Base-by-base conservation (phyloP, 768 basidiomycete species). In the Cystobasidium tubakii region DNA sequence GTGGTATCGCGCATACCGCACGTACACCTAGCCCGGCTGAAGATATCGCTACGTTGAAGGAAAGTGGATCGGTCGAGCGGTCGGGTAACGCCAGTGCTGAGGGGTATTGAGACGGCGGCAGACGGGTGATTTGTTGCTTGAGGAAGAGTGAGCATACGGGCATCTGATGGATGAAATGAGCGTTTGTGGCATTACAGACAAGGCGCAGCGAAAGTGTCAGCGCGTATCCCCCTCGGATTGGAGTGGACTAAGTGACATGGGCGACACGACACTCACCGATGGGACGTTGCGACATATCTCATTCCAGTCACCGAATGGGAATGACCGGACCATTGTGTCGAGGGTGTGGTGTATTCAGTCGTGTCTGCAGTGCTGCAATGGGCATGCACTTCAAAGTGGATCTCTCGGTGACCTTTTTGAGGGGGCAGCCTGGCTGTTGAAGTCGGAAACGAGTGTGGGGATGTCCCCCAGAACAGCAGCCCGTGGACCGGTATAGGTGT, bases 11-110 rank as follows among this genome's bases (percentile, higher is more conserved):
- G 81, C 94, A 98, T 44, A 81, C 81, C 1, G 90, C 87, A 79
- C 91, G 89, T 60, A 97, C 83, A 36, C 95, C 94, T 33, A 92
- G 86, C 1, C 91, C 90, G 1, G 91, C 90, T 0, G 84, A 81
- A 25, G 78, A 34, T 1, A 86, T 39, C 73, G 86, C 80, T 4
- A 69, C 54, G 3, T 77, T 29, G 82, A 80, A 74, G 25, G 46
- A 29, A 25, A 27, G 43, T 31, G 66, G 66, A 42, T 67, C 36
- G 12, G 66, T 39, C 9, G 42, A 7, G 15, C 66, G 66, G 39
- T 67, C 50, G 29, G 66, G 66, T 29, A 67, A 25, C 12, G 66
- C 66, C 27, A 67, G 31, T 31, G 66, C 66, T 25, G 43, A 23
- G n/a, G 39, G 66, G 31, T 50, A 67, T 31, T 54, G 66, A n/a